A percentile compares a stretch with the other conserved stretches of the same genome.
Evolutionary conservation across 2,329 filamentous ascomycete genomes (phyloP).

Genomic region (Kalmusia sp.): DNA sequence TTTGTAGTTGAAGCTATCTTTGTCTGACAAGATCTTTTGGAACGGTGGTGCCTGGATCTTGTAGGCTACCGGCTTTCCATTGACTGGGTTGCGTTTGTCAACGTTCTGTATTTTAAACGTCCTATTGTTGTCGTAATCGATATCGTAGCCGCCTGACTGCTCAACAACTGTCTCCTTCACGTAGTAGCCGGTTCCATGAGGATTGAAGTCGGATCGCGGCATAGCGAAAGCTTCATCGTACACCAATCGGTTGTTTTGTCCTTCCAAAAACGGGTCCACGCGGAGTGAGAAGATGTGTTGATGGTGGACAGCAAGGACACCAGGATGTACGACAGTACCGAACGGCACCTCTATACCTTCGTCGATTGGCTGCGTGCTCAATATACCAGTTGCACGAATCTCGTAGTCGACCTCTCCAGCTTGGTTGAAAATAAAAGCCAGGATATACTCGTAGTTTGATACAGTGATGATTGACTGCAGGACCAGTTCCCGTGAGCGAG

Average conservation of each 20-base stretch:
- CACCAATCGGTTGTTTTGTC: slow-evolving; percentile 53
- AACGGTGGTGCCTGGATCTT: slow-evolving; percentile 58
- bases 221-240: slow-evolving; percentile 66
- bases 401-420: slow-evolving; percentile 72
- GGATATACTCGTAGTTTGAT: slow-evolving; percentile 76
- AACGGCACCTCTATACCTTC: slow-evolving; percentile 69
- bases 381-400: slow-evolving; percentile 72
- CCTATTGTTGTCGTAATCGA: slow-evolving; percentile 53
- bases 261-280: slow-evolving; percentile 57
- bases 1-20: slow-evolving; percentile 62
- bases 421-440: slow-evolving; percentile 76
- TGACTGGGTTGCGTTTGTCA: slow-evolving; percentile 54
- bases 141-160: slow-evolving; percentile 59
- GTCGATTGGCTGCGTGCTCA: slow-evolving; percentile 72
- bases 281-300: slow-evolving; percentile 75
- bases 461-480: slow-evolving; percentile 75
- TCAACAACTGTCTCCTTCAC: slow-evolving; percentile 56
- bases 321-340: slow-evolving; percentile 73
- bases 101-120: slow-evolving; percentile 59
- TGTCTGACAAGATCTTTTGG: slow-evolving; percentile 60
- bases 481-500: slow-evolving; percentile 70
- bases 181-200: slow-evolving; percentile 60
- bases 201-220: slow-evolving; percentile 63
- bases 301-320: slow-evolving; percentile 73
- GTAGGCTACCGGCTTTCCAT: slow-evolving; percentile 56